Evolutionary conservation across 2,329 filamentous ascomycete genomes (phyloP).

Genomic region (Ophiostoma perfectum): DNA sequence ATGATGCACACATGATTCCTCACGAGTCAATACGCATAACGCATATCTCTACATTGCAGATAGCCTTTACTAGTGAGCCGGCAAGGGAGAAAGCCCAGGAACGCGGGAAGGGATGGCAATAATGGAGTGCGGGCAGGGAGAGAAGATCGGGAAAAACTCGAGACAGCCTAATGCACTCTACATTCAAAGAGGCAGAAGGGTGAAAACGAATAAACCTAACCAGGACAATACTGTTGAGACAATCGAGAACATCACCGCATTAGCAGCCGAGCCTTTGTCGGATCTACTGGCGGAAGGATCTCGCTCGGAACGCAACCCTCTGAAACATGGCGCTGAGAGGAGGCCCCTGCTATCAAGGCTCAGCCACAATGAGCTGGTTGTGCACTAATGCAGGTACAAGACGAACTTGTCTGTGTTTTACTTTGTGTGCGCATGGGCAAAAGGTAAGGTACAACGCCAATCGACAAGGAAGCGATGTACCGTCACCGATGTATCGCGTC

Average conservation of each 20-base stretch:
- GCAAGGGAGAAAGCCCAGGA: neutral
- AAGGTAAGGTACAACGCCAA: neutral
- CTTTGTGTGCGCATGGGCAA: neutral
- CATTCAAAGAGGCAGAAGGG: neutral
- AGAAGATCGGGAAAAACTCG: conserved; percentile 4
- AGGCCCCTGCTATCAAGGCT: neutral
- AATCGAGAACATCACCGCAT: neutral
- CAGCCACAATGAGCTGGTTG: conserved; percentile 1
- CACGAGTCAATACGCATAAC: too few species aligned
- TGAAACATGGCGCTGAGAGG: conserved; percentile 18
- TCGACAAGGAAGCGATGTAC: neutral
- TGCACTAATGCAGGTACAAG: conserved; percentile 11
- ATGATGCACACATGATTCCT: neutral
- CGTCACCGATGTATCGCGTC: neutral
- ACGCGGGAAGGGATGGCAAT: neutral
- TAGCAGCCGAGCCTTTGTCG: neutral
- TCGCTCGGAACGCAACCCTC: conserved; percentile 17
- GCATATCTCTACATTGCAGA: neutral
- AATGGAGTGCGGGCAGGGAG: conserved; percentile 6
- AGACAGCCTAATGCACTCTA: neutral
- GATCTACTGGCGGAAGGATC: conserved; percentile 10
- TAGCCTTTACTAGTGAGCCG: neutral
- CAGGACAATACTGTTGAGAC: neutral
- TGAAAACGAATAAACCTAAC: neutral
- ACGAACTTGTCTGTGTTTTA: neutral